Evolutionary conservation across 306 rosid species (phyloP), one percentile per base, ranked within the genome.

Genomic region (Sechiopsis laciniata): DNA sequence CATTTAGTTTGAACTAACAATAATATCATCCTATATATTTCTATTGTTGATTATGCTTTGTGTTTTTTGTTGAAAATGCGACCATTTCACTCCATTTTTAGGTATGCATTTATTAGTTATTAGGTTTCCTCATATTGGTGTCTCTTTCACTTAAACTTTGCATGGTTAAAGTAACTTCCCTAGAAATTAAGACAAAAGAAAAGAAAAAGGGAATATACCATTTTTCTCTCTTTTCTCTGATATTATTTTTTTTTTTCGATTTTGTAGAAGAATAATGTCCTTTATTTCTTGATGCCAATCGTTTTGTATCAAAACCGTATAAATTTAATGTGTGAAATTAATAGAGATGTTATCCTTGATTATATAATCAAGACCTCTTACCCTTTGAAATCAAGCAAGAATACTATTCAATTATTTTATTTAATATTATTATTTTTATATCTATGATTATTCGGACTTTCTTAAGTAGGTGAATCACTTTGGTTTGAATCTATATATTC

Each of bases 61-160:
- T 26, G 29, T 26, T 26, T 26, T 2, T 26, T 2, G 29, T 26
- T 26, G 29, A 26, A 26, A 26, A 26, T 26, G 2, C 29, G 2
- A 26, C 29, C 29, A 26, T 26, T 26, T 26, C 29, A 26, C 58
- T 15, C 22, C 45, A 69, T 32, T 32, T 21, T 48, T 69, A 22
- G 42, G 45, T 69, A 48, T 69, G 73, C 56, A 69, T 48, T 46
- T 69, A 50, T 69, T 21, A 7, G 8, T 69, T 21, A 5, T 69
- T 6, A 69, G 50, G 73, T 69, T 57, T 50, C 4, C 71, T 62
- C 20, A 16, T 42, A 68, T 55, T 68, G 56, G 40, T 68, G 37
- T 68, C 73, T 46, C 40, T 68, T 46, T 48, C 73, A 19, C 35
- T 66, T 11, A 67, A 67, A 17, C 72, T 5, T 26, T 67, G 32